phyloP scores from a whole-genome alignment of 345 rosid genomes.

The Gossypioides kirkii region DNA sequence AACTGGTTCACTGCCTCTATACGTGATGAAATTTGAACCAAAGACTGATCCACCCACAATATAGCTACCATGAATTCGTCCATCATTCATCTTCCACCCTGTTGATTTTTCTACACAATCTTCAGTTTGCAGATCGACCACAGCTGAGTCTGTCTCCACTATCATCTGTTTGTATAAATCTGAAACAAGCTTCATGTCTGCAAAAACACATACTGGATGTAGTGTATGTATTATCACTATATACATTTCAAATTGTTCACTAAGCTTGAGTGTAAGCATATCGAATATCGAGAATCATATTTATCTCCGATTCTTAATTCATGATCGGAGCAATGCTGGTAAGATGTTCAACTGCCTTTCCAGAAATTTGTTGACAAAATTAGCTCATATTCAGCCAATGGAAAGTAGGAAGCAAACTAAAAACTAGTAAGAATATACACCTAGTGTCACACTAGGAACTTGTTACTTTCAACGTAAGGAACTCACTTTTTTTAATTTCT shows the following conservation, averaged over 20 bases:
- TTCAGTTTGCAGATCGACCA: not conserved
- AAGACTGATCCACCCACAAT: conserved; percentile 71
- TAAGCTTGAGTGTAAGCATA: not conserved
- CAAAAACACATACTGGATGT: conserved; percentile 1
- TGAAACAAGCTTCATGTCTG: conserved; percentile 66
- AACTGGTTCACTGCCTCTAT: conserved; percentile 35
- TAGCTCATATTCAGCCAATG: no score
- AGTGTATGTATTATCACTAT: not conserved
- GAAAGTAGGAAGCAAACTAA: no score
- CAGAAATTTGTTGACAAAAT: no score
- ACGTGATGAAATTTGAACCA: conserved; percentile 79
- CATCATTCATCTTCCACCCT: conserved; percentile 10
- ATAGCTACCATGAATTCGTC: conserved; percentile 19
- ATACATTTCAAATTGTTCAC: not conserved
- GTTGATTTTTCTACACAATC: conserved; percentile 22
- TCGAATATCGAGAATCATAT: not conserved
- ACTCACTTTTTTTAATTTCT: not conserved
- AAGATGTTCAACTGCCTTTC: not conserved
- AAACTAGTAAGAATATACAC: no score
- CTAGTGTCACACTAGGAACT: not conserved
- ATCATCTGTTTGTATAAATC: conserved; percentile 51
- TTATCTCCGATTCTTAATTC: not conserved
- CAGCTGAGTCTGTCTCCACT: conserved; percentile 29
- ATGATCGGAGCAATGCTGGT: not conserved
- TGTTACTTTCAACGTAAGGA: not conserved